Evolutionary conservation across 2,329 filamentous ascomycete genomes (phyloP).

Genomic region (Aspergillus puulaauensis): DNA sequence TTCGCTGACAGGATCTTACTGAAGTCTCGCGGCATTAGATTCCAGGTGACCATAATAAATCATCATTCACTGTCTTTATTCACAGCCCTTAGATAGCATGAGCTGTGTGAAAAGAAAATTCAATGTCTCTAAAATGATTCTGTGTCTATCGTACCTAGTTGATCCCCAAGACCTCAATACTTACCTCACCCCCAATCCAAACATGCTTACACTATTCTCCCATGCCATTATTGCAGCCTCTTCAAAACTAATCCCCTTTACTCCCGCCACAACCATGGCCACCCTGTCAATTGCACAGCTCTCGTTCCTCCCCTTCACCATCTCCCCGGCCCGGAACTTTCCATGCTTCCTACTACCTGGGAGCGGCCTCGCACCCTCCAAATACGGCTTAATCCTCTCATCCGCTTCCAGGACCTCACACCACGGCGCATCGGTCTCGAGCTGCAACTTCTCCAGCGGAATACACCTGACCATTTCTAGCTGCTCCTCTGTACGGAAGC

Average conservation of each 20-base stretch:
- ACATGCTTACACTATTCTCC: slow-evolving; percentile 37
- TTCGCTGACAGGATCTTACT: too few relatives aligned
- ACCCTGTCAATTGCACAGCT: slow-evolving; percentile 51
- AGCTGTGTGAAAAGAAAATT: too few relatives aligned
- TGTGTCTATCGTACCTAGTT: neutral
- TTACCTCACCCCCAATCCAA: neutral
- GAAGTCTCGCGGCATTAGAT: too few relatives aligned
- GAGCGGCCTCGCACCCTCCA: slow-evolving; percentile 38
- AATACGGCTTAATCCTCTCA: slow-evolving; percentile 42
- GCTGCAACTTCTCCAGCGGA: slow-evolving; percentile 43
- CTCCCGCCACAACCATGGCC: slow-evolving; percentile 49
- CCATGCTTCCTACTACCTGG: slow-evolving; percentile 50
- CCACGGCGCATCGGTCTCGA: slow-evolving; percentile 53
- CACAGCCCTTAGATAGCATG: too few relatives aligned
- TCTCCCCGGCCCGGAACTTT: slow-evolving; percentile 46
- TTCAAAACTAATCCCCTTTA: slow-evolving; percentile 46
- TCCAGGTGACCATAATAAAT: too few relatives aligned
- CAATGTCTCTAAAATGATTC: neutral
- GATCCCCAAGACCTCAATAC: neutral
- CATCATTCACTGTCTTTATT: too few relatives aligned
- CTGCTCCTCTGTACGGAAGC: slow-evolving; percentile 41
- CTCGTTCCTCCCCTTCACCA: slow-evolving; percentile 52
- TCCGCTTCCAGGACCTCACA: slow-evolving; percentile 43
- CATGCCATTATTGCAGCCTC: slow-evolving; percentile 45
- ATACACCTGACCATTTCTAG: slow-evolving; percentile 45